Evolutionary conservation across 352 stramenopile genomes (phyloP).

Genomic region (Halophytophthora polymorphica): DNA sequence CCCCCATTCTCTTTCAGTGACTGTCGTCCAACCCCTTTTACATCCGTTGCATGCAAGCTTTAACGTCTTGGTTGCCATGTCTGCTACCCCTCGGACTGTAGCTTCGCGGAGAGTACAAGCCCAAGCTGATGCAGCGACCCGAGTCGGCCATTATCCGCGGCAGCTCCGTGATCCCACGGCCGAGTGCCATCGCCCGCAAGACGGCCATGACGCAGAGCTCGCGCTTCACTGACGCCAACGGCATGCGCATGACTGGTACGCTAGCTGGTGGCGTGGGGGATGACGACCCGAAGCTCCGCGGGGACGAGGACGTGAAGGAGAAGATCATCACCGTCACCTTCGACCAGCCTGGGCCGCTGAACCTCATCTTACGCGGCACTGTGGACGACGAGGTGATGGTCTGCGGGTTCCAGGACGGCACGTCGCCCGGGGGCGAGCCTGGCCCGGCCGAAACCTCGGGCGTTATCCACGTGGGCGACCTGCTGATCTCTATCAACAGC

Average conservation of each 20-base stretch:
- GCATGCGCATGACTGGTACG: conserved; percentile 74
- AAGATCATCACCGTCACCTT: conserved; percentile 89
- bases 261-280: conserved; percentile 32
- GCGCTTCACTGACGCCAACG: conserved; percentile 76
- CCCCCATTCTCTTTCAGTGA: neutral
- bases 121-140: conserved; percentile 84
- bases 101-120: conserved; percentile 85
- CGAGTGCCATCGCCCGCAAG: conserved; percentile 64
- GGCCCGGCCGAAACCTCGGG: conserved; percentile 64
- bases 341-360: conserved; percentile 65
- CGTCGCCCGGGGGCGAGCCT: conserved; percentile 21
- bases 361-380: conserved; percentile 74
- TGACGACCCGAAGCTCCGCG: conserved; percentile 51
- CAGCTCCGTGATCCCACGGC: conserved; percentile 75
- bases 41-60: too few species aligned
- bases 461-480: conserved; percentile 74
- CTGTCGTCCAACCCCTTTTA: neutral
- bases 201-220: conserved; percentile 62
- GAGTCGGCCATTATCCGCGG: conserved; percentile 87
- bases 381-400: conserved; percentile 90
- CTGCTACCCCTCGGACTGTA: conserved; percentile 5
- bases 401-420: conserved; percentile 65
- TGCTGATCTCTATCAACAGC: conserved; percentile 86
- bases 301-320: conserved; percentile 76
- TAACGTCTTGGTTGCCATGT: neutral